Conservation (phyloP, 1,284 basidiomycete genomes). For the Volvariella volvacea region DNA sequence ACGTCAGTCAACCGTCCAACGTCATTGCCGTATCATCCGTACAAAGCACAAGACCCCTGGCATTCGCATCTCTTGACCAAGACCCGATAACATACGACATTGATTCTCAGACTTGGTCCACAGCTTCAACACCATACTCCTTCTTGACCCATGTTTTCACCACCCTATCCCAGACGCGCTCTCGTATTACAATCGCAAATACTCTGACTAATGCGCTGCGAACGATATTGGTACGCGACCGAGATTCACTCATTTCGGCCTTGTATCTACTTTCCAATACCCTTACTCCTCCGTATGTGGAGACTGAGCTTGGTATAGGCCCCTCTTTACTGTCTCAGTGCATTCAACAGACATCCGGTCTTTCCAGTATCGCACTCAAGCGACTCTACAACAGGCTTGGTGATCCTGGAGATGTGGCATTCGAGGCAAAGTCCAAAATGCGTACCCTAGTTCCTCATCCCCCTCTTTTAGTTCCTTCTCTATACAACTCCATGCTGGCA, state of each 20-base stretch:
- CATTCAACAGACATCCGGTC: constrained; percentile 79
- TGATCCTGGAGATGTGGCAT: constrained; percentile 82
- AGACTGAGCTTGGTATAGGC: constrained; percentile 74
- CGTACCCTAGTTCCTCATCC: constrained; percentile 72
- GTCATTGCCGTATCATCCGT: background rate
- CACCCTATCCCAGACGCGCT: constrained; percentile 70
- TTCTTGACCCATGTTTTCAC: constrained; percentile 77
- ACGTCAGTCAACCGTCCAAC: background rate
- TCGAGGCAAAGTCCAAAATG: constrained; percentile 73
- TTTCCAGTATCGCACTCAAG: constrained; percentile 62
- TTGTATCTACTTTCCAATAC: constrained; percentile 90
- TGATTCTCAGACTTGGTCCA: constrained; percentile 30
- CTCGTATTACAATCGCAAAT: constrained; percentile 77
- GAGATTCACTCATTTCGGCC: constrained; percentile 67
- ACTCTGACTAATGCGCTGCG: constrained; percentile 79
- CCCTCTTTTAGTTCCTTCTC: constrained; percentile 56
- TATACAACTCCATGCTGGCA: constrained; percentile 61
- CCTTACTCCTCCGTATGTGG: constrained; percentile 71
- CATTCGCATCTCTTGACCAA: constrained; percentile 29
- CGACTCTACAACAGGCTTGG: constrained; percentile 60
- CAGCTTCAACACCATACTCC: constrained; percentile 63
- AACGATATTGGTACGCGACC: constrained; percentile 62
- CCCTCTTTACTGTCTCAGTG: constrained; percentile 73
- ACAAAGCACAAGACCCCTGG: background rate
- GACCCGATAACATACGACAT: constrained; percentile 40